phyloP scores from a whole-genome alignment of 1,139 yeast species.

The Meyerozyma smithsonii region DNA sequence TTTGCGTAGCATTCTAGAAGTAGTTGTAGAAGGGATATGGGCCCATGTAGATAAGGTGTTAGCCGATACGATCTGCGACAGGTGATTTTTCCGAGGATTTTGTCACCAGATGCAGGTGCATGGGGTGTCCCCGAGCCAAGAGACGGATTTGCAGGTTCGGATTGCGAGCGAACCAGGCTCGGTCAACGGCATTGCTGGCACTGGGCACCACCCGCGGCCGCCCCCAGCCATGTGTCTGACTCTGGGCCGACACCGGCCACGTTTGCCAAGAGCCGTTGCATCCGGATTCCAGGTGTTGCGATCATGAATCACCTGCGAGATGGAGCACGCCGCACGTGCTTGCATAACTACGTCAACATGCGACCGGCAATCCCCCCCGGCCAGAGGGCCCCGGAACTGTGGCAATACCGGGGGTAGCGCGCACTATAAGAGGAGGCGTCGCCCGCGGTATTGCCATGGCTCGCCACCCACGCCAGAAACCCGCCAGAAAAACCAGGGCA shows the following conservation, averaged over 20 bases:
- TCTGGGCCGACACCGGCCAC: background rate
- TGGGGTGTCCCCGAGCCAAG: background rate
- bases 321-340: slow-evolving; percentile 2
- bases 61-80: background rate
- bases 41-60: background rate
- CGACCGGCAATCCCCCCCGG: background rate
- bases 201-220: no score
- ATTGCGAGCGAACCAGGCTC: no score
- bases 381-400: no score
- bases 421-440: background rate
- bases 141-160: no score
- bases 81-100: background rate
- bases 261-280: background rate
- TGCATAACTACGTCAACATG: background rate
- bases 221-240: no score
- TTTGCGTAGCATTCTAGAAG: no score
- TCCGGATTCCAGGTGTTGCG: background rate
- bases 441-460: background rate
- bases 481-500: no score
- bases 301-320: slow-evolving; percentile 2
- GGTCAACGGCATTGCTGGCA: background rate
- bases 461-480: background rate
- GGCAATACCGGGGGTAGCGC: background rate
- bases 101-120: background rate
- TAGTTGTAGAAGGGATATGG: no score